These are phyloP conservation scores for Auricularia heimuer DNA, from an alignment of 768 basidiomycete genomes.

Conservation along the genomic window DNA sequence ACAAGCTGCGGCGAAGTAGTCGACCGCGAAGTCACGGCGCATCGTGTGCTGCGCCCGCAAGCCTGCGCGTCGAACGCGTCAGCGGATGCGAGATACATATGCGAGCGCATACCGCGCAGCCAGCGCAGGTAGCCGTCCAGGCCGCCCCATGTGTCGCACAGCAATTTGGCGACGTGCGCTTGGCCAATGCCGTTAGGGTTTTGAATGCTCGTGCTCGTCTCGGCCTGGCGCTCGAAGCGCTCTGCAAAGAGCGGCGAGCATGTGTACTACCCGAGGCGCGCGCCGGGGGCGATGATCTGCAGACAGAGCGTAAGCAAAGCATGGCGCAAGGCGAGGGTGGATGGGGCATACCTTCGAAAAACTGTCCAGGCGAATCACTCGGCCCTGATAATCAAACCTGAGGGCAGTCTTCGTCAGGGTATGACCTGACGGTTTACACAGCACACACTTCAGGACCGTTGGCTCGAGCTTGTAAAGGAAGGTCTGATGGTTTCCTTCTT, in stretches of 20 bases:
- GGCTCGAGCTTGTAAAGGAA: constrained; percentile 50
- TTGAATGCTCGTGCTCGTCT: constrained; percentile 49
- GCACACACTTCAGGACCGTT: constrained; percentile 38
- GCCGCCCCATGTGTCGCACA: constrained; percentile 48
- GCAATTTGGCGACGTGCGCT: constrained; percentile 47
- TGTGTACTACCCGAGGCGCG: constrained; percentile 72
- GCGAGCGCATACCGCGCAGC: constrained; percentile 39
- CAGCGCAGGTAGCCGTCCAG: constrained; percentile 67
- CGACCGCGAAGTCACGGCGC: constrained; percentile 55
- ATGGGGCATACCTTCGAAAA: constrained; percentile 51
- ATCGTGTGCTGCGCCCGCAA: constrained; percentile 44
- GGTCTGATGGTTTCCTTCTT: constrained; percentile 17
- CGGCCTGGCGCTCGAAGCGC: constrained; percentile 56
- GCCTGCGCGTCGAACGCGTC: constrained; percentile 8
- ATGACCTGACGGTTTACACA: not conserved
- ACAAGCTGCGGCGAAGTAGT: constrained; percentile 54
- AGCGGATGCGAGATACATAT: not conserved
- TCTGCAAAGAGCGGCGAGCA: constrained; percentile 69
- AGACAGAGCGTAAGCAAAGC: constrained; percentile 10
- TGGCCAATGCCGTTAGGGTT: constrained; percentile 65
- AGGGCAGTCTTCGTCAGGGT: not conserved
- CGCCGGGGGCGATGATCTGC: constrained; percentile 70
- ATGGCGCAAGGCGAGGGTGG: not conserved
- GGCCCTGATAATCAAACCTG: constrained; percentile 60
- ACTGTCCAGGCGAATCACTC: constrained; percentile 75